phyloP scores from a whole-genome alignment of 208 protist species.

The Trypanosomatidae sp. region DNA sequence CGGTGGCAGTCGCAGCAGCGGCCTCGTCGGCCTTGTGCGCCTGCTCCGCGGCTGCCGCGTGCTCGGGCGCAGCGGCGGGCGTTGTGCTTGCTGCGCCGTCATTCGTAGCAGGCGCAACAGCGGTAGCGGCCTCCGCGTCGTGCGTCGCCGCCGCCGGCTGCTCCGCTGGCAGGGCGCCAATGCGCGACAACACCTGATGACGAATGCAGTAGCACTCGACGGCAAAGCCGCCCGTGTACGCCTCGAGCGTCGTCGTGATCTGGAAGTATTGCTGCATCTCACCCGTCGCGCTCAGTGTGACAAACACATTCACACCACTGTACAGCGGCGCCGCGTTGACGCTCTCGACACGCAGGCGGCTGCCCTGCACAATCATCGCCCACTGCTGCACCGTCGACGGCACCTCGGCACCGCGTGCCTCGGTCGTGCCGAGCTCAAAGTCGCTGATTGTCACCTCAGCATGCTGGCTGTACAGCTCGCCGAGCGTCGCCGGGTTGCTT shows the following conservation, averaged over 20 bases:
- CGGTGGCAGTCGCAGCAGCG: conserved; percentile 3
- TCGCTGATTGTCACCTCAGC: conserved; percentile 66
- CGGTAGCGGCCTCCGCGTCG: conserved; percentile 6
- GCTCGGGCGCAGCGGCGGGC: conserved; percentile 1
- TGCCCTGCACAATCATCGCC: conserved; percentile 35
- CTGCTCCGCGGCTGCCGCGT: conserved; percentile 3
- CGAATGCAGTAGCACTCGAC: conserved; percentile 65
- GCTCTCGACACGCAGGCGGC: conserved; percentile 53
- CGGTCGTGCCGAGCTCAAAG: conserved; percentile 57
- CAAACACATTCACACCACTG: conserved; percentile 60
- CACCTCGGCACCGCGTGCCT: conserved; percentile 28
- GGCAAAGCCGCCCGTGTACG: conserved; percentile 28
- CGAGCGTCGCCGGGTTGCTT: conserved; percentile 32
- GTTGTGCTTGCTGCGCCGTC: conserved; percentile 5
- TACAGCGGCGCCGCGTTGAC: conserved; percentile 46
- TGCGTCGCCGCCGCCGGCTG: conserved; percentile 12
- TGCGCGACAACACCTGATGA: conserved; percentile 60
- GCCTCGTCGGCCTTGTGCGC: conserved; percentile 8
- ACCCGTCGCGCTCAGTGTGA: conserved; percentile 28
- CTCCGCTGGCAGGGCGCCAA: conserved; percentile 28
- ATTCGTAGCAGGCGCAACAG: conserved; percentile 4
- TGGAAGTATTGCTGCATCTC: conserved; percentile 68
- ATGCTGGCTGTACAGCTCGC: conserved; percentile 43
- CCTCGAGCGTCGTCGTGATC: conserved; percentile 58
- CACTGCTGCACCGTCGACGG: conserved; percentile 30